Evolutionary conservation across 2,329 filamentous ascomycete genomes (phyloP), one percentile per base, ranked within the genome.

Genomic region (Alternaria atra): DNA sequence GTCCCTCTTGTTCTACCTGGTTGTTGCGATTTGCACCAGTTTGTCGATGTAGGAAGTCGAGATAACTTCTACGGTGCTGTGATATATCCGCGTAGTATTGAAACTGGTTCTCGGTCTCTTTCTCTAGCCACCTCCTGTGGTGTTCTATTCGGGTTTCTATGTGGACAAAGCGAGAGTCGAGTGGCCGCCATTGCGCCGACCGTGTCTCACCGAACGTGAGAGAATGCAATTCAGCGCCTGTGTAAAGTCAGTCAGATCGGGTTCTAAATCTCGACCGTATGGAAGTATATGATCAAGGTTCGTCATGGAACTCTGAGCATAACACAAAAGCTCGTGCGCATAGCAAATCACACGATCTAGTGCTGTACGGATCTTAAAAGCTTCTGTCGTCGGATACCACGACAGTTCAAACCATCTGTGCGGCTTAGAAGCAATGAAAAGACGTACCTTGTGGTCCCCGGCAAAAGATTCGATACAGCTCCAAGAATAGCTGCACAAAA

Each of bases 111-210:
- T 64, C 59, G 8, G 66, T 65, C 40, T 73, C 68, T 20, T 51
- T 68, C 35, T 71, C 68, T 54, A 77, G 56, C 73, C 73, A 77
- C 64, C 43, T 60, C 40, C 60, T 67, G 42, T 75, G 71, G 12
- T 61, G 62, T 25, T 42, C 44, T 17, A 77, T 51, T n/a, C 69
- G 60, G 43, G 63, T 48, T 37, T 74, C 69, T 10, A 76, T 51
- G 15, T 64, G 65, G 5, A 69, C 60, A 46, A 77, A 70, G 9
- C 74, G 68, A n/a, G 72, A 73, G 58, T 77, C 72, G 25, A 77
- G 64, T 30, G 74, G 72, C 42, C 69, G 60, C 74, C 70, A 75
- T 39, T 63, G 54, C 39, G 59, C 29, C 56, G 63, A 34, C 15
- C 12, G 54, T 37, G 62, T 52, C 50, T 66, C 53, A 27, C 35